Base-by-base conservation (phyloP, 768 basidiomycete genomes). In the Saitozyma sp. region DNA sequence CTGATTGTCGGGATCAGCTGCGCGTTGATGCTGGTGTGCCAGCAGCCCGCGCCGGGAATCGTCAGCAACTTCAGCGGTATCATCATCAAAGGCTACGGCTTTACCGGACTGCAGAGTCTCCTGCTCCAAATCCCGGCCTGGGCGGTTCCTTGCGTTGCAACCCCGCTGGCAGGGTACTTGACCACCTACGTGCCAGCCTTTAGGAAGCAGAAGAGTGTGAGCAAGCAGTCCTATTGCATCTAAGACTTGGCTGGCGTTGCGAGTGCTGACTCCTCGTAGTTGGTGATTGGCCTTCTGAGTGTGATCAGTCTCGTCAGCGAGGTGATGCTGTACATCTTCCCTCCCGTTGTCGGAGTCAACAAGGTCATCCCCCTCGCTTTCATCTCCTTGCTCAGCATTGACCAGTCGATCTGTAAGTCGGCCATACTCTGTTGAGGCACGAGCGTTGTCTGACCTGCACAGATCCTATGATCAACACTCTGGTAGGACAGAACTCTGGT, bases 81-180 rank as follows among this genome's bases (percentile, higher is more conserved):
- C 62, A 75, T 75, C 49, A 64, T 68, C 37, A 56, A 55, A 42
- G 66, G 67, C 19, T 57, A 67, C 57, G 73, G 73, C 1, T 75
- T 72, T 53, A 57, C 51, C 3, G 50, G 58, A 8, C 54, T 75
- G 42, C 52, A 75, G 55, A 70, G 67, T 14, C 68, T 69, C 13
- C 60, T 75, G 19, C 56, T 75, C 16, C 68, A 68, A 17, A 69
- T 73, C 58, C 65, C 68, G 5, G 42, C 48, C 10, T 66, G 62
- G 29, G 64, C 62, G 9, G 45, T 73, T n/a, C 71, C 68, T 45
- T 63, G 19, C 68, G 40, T 43, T 14, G 41, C 45, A 9, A 46
- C 55, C 16, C 55, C 39, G 11, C 16, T 56, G 38, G 17, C 40
- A 39, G 55, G 55, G 20, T 56, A 43, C 39, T 37, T 56, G n/a